Conservation (phyloP, 768 basidiomycete genomes). For the Amanita rimosa region DNA sequence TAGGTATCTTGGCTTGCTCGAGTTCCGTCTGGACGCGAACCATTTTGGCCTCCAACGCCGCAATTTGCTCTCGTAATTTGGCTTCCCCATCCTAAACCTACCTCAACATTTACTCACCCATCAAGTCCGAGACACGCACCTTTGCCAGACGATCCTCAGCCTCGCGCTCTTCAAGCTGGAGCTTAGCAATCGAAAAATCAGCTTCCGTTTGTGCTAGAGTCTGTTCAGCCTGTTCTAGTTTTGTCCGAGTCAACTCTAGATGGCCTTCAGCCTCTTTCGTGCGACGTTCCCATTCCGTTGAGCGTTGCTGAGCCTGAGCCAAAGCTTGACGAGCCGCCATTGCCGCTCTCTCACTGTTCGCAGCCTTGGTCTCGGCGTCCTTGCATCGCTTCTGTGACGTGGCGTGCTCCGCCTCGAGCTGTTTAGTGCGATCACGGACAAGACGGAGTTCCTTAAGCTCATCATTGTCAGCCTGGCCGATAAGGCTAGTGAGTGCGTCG, state of each 20-base stretch:
- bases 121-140: conserved; percentile 26
- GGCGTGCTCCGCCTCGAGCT: conserved; percentile 56
- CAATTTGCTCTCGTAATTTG: conserved; percentile 57
- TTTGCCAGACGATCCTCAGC: conserved; percentile 55
- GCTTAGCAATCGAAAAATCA: conserved; percentile 53
- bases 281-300: conserved; percentile 73
- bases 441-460: conserved; percentile 64
- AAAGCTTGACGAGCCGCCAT: conserved; percentile 50
- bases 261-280: conserved; percentile 60
- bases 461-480: conserved; percentile 55
- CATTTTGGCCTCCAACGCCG: conserved; percentile 48
- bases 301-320: conserved; percentile 63
- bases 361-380: conserved; percentile 54
- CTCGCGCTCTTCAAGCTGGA: conserved; percentile 70
- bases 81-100: conserved; percentile 52
- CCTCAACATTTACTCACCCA: neutral
- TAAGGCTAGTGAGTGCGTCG: conserved; percentile 47
- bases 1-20: conserved; percentile 30
- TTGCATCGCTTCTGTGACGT: conserved; percentile 62
- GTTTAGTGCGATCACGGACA: conserved; percentile 48
- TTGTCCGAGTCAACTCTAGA: conserved; percentile 45
- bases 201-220: conserved; percentile 54
- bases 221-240: conserved; percentile 60
- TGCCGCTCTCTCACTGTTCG: conserved; percentile 51
- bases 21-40: conserved; percentile 48